phyloP scores from a whole-genome alignment of 2,329 filamentous ascomycete genomes.

The Fusarium sp. region DNA sequence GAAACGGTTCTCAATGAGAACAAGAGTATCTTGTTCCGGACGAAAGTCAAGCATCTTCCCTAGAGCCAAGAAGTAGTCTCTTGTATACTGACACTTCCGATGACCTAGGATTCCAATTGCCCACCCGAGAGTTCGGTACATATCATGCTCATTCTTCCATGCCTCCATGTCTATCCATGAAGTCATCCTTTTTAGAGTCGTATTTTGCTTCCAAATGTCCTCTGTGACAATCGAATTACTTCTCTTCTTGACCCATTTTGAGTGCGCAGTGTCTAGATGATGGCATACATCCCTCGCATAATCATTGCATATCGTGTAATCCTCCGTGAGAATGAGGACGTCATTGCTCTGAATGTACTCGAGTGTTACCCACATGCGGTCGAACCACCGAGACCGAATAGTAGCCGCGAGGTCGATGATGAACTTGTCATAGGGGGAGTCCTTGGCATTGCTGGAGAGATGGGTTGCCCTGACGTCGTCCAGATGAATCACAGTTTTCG shows the following conservation, averaged over 20 bases:
- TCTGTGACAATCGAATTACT: not conserved
- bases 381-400: not conserved
- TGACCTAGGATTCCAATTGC: not conserved
- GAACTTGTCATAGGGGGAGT: not conserved
- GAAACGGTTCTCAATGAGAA: not conserved
- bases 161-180: not conserved
- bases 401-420: not conserved
- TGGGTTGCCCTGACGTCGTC: not conserved
- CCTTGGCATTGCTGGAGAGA: not conserved
- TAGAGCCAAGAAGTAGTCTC: not conserved
- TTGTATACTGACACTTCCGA: not conserved
- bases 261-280: not conserved
- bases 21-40: not conserved
- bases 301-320: not conserved
- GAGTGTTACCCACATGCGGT: not conserved
- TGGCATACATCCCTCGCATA: not conserved
- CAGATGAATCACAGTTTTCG: not conserved
- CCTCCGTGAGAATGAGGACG: not conserved
- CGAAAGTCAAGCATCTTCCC: not conserved
- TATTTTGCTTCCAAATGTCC: not conserved
- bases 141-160: not conserved
- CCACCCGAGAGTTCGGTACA: not conserved
- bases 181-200: not conserved
- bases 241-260: not conserved
- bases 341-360: not conserved